phyloP scores from a whole-genome alignment of 2,329 filamentous ascomycete species.

The Bipolaris victoriae region DNA sequence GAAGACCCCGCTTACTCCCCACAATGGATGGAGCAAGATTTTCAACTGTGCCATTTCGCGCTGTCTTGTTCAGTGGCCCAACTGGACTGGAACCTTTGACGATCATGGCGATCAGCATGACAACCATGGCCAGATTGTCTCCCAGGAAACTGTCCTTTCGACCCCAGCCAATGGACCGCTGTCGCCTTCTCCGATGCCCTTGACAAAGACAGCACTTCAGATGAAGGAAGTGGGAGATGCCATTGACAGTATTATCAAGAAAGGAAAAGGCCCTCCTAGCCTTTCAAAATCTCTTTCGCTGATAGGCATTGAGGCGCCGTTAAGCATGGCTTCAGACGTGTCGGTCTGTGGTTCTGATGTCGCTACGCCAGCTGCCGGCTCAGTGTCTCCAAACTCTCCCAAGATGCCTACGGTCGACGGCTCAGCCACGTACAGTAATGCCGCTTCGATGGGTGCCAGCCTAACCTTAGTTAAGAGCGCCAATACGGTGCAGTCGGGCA shows the following conservation, averaged over 20 bases:
- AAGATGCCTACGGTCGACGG: conserved; percentile 71
- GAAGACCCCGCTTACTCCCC: conserved; percentile 17
- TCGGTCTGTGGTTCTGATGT: conserved; percentile 22
- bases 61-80: conserved; percentile 35
- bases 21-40: conserved; percentile 24
- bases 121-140: conserved; percentile 18
- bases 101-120: conserved; percentile 28
- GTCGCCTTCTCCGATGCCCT: conserved; percentile 4
- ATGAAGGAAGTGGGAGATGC: conserved; percentile 15
- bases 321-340: conserved; percentile 12
- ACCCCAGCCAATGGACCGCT: conserved; percentile 12
- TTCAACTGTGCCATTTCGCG: conserved; percentile 27
- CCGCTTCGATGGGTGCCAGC: conserved; percentile 90
- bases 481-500: conserved; percentile 9
- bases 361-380: conserved; percentile 7
- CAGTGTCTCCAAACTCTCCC: conserved; percentile 44
- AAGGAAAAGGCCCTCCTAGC: neutral
- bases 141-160: conserved; percentile 20
- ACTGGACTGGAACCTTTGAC: conserved; percentile 35
- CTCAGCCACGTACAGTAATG: conserved; percentile 91
- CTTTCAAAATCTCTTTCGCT: neutral
- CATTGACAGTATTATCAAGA: neutral
- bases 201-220: conserved; percentile 12
- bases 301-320: neutral
- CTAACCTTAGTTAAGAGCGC: conserved; percentile 84